Evolutionary conservation across 1,284 basidiomycete genomes (phyloP).

Genomic region (Fereydounia khargensis): DNA sequence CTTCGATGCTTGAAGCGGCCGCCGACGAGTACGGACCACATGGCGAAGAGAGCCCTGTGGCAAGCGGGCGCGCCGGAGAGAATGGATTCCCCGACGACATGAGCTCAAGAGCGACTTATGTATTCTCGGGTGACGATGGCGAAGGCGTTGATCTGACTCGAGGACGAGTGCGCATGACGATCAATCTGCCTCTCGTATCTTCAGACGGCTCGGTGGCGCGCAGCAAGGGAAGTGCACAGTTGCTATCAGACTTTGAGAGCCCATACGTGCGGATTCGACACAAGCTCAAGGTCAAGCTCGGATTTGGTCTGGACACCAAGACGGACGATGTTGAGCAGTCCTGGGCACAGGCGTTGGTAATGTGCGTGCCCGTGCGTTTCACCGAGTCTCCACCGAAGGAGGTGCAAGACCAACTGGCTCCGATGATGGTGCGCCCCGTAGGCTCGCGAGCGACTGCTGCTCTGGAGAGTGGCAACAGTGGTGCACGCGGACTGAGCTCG

Average conservation of each 20-base stretch:
- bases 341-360: slow-evolving; percentile 52
- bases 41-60: background rate
- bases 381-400: slow-evolving; percentile 53
- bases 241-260: slow-evolving; percentile 54
- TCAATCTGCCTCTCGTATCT: slow-evolving; percentile 51
- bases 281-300: slow-evolving; percentile 56
- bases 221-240: slow-evolving; percentile 29
- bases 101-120: slow-evolving; percentile 45
- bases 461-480: background rate
- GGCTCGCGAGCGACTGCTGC: no score
- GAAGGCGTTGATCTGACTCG: slow-evolving; percentile 46
- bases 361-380: slow-evolving; percentile 56
- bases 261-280: slow-evolving; percentile 52
- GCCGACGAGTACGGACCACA: slow-evolving; percentile 6
- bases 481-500: background rate
- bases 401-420: slow-evolving; percentile 50
- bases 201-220: slow-evolving; percentile 19
- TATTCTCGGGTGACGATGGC: slow-evolving; percentile 50
- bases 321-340: slow-evolving; percentile 24
- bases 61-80: background rate
- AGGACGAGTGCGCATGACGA: slow-evolving; percentile 51
- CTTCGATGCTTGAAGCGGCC: slow-evolving; percentile 36
- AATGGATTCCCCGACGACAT: background rate
- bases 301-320: slow-evolving; percentile 44
- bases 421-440: slow-evolving; percentile 8